phyloP scores from a whole-genome alignment of 345 rosid genomes.

The Erysimum cheiranthoides region DNA sequence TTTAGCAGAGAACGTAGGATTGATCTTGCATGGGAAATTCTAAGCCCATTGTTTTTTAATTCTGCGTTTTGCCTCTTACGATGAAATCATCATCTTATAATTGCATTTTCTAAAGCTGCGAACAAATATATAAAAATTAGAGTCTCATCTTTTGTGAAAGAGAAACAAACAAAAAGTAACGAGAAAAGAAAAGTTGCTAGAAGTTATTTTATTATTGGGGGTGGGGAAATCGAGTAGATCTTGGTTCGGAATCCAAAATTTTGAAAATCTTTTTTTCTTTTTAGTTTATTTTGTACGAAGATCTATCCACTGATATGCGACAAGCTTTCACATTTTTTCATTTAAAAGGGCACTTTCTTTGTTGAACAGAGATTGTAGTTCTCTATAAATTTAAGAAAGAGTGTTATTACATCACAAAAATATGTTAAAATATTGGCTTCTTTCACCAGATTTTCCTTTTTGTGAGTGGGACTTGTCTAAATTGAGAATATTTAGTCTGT shows the following conservation, averaged over 20 bases:
- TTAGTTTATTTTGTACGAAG: background rate
- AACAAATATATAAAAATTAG: constrained; percentile 25
- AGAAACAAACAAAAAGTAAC: constrained; percentile 40
- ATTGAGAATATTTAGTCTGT: background rate
- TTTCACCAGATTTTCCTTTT: constrained; percentile 7
- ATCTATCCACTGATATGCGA: constrained; percentile 34
- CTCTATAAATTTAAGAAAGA: constrained; percentile 23
- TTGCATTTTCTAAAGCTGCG: constrained; percentile 54
- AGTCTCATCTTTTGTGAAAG: constrained; percentile 42
- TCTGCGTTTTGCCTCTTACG: constrained; percentile 56
- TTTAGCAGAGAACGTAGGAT: constrained; percentile 54
- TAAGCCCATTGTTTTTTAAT: background rate
- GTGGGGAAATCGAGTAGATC: constrained; percentile 40
- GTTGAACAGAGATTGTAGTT: constrained; percentile 37
- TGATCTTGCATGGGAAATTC: constrained; percentile 61
- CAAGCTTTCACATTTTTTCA: constrained; percentile 43
- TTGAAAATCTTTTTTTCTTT: constrained; percentile 13
- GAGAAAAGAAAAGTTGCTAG: constrained; percentile 33
- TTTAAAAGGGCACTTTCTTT: constrained; percentile 45
- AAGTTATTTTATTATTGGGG: constrained; percentile 1
- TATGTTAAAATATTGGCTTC: constrained; percentile 19
- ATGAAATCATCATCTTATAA: constrained; percentile 80
- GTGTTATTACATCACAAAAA: constrained; percentile 19
- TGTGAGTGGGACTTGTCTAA: background rate
- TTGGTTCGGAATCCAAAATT: constrained; percentile 40